These are phyloP conservation scores for Dendrobium huoshanense DNA, from an alignment of 106 monocot genomes.

Conservation along the genomic window DNA sequence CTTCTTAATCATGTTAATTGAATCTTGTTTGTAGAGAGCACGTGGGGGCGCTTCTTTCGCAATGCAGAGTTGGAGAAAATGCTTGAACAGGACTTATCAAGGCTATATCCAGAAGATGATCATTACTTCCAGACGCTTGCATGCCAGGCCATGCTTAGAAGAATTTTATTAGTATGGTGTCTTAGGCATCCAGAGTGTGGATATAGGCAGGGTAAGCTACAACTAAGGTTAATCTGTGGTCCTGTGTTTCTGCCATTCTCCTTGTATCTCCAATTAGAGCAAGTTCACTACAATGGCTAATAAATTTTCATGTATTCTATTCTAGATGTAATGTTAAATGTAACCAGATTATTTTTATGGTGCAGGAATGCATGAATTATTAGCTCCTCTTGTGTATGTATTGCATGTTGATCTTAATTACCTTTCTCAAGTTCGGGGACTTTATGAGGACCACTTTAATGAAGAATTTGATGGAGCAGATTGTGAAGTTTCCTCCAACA, in stretches of 20 bases:
- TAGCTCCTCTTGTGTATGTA: constrained; percentile 90
- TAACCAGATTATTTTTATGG: background rate
- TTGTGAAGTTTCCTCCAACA: constrained; percentile 32
- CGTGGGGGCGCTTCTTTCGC: constrained; percentile 74
- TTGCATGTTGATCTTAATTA: constrained; percentile 72
- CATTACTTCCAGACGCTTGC: constrained; percentile 63
- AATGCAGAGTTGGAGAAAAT: constrained; percentile 86
- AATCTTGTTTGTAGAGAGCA: constrained; percentile 49
- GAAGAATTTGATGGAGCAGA: constrained; percentile 71
- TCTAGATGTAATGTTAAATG: background rate
- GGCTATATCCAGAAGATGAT: constrained; percentile 77
- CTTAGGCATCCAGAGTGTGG: constrained; percentile 77
- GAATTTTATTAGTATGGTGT: constrained; percentile 77
- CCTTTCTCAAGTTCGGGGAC: constrained; percentile 47
- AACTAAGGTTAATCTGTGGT: background rate
- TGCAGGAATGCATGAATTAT: constrained; percentile 94
- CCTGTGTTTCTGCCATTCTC: background rate
- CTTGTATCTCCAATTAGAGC: background rate
- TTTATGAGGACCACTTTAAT: constrained; percentile 59
- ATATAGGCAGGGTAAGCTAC: constrained; percentile 67
- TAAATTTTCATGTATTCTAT: background rate
- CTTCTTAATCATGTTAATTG: background rate
- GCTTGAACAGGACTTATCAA: constrained; percentile 81
- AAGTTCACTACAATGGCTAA: background rate
- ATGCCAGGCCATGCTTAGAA: constrained; percentile 79